Base-by-base conservation (phyloP, 805 yeast species). In the Wickerhamiella allomyrinae region DNA sequence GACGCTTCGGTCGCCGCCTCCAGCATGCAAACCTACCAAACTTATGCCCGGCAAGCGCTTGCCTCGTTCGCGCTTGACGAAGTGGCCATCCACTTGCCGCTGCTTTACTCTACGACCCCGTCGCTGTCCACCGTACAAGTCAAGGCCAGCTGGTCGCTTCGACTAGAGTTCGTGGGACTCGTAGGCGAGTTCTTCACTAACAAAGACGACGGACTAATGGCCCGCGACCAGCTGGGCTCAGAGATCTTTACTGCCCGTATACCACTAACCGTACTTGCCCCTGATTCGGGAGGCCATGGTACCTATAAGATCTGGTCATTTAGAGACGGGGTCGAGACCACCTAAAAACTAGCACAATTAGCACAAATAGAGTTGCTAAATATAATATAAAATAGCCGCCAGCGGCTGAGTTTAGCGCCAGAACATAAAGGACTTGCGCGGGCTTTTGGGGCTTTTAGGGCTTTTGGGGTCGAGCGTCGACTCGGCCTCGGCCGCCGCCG, bases 1-100 rank as follows among this genome's bases (percentile, higher is more conserved):
- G 54, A 48, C 27, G 48, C 48, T 14, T 44, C 49, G 17, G 48
- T 57, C 29, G 53, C 62, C 3, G 50, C 52, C 13, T 46, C 51
- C 19, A 44, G 57, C n/a, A 35, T 48, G 5, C 41, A 44, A 15
- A 49, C 45, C 11, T 43, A 42, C 27, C 48, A 48, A n/a, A 44
- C 45, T 7, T 51, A 41, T 27, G 47, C 49, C 13, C 31, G 52
- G 15, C 52, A 50, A 24, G 43, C 44, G 24, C 44, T 35, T 21
- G 46, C 45, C 4, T 39, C 37, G 10, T 46, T 41, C 21, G 53
- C 50, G 9, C 23, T 44, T 15, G 37, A 46, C n/a, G 47, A 46
- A 17, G 37, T 51, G 9, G 44, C 54, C 2, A 13, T 51, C 9
- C 48, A 46, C 24, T 19, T 51, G 29, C 54, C 55, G 15, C 45